Evolutionary conservation across 257 asterid species (phyloP), one percentile per base, ranked within the genome.

Genomic region (Voacanga thouarsii): DNA sequence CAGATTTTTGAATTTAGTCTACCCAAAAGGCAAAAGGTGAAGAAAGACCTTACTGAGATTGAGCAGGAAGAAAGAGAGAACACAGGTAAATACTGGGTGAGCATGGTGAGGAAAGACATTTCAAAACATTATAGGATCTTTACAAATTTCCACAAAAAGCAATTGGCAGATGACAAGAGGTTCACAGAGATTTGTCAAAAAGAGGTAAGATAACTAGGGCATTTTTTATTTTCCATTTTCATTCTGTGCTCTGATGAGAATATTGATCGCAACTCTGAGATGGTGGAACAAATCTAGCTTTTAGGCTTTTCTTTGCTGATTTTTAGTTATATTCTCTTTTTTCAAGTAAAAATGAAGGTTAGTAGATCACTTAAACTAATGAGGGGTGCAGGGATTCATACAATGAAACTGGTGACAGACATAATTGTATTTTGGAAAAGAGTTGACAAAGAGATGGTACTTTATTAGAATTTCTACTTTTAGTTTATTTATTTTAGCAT

Each of bases 381-480:
- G 97, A 89, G 88, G 86, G 92, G 96, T 83, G 97, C 98, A 79
- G 90, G 91, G 49, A 74, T 92, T 37, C 90, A 97, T 81, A 92
- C 99, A 59, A 88, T 97, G 88, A 93, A 87, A 88, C 81, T 96
- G 89, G 94, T 97, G 10, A 90, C 95, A 75, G 98, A 93, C 84
- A 93, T 96, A 98, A 84, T 96, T 49, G 94, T 92, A 39, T 89
- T 89, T 81, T 96, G 99, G 99, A 96, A 96, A 89, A 93, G 97
- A 92, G 97, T 93, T 63, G 99, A 96, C 84, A 93, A 93, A 85
- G 98, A 96, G 97, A 96, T 93, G 99, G 98, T 96, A 92, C 43
- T 49, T 43, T 78, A 72, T 83, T 78, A 30, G 55, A 21, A 67
- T 76, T 55, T 71, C 61, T 55, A 66, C 45, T 72, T 76, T 61